Base-by-base conservation (phyloP, 2,329 filamentous ascomycete genomes). In the Phyllosticta citribraziliensis region DNA sequence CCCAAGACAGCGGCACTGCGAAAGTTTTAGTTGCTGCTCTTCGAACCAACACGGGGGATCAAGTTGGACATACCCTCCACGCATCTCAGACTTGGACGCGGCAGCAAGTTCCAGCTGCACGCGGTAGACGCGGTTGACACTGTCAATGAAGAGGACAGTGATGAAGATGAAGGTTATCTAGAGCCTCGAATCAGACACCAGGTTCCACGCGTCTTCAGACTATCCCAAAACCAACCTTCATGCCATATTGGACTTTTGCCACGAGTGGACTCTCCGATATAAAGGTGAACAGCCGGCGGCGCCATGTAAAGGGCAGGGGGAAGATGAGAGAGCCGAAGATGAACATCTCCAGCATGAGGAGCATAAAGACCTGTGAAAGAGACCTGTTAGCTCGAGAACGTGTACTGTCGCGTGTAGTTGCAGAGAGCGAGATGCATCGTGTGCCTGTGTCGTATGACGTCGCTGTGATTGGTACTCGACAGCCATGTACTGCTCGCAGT, bases 161-260 rank as follows among this genome's bases (percentile, higher is more conserved):
- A 99, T 97, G 80, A 99, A 99, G 73, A 99, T 93, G 74, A 99
- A 99, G 2, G 91, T 96, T 62, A 99, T 99, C 84, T 87, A 65
- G 27, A 30, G 9, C 3, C 1, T 55, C 12, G n/a, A 33, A 27
- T 64, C 56, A 22, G 52, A 56, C 8, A 51, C 6, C 2, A 24
- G 25, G 12, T 25, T 19, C 35, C 20, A 27, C n/a, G 5, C 17
- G 10, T 24, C 27, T 17, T 20, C 17, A 30, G 47, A 8, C 2
- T 50, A 19, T 33, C 51, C 24, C 22, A 19, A 10, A 27, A 54
- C 59, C 5, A n/a, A 86, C 85, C 84, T 97, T 97, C 79, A 99
- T 83, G 70, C 91, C 93, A 80, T 99, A 97, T 80, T 97, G 93
- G 66, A 97, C 75, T 75, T 97, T 97, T 51, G 92, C 94, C 63